Evolutionary conservation across 306 rosid genomes (phyloP).

Genomic region (Medicago lupulina): DNA sequence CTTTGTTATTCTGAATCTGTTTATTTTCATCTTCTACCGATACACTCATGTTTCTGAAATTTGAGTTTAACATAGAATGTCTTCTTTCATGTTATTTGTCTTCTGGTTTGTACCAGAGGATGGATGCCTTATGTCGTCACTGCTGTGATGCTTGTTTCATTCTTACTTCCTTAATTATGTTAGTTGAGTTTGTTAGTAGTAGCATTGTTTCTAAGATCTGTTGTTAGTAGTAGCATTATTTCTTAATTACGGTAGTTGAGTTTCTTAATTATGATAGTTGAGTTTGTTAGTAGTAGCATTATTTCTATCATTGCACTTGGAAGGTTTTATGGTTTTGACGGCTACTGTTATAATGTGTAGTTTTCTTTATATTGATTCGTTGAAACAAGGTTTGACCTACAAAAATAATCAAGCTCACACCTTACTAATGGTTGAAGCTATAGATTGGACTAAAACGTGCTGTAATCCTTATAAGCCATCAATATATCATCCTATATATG

Average conservation of each 20-base stretch:
- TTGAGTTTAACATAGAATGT: no score
- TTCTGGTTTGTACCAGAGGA: neutral
- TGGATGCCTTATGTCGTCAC: slow-evolving; percentile 14
- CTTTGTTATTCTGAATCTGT: neutral
- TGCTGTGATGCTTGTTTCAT: slow-evolving; percentile 36
- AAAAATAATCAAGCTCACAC: no score
- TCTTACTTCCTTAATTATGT: slow-evolving; percentile 22
- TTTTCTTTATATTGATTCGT: slow-evolving; percentile 35
- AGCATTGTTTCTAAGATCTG: slow-evolving; percentile 3
- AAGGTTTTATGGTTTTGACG: slow-evolving; percentile 26
- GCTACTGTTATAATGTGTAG: neutral
- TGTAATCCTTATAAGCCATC: slow-evolving; percentile 19
- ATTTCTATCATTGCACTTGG: slow-evolving; percentile 35
- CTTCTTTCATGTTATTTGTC: no score
- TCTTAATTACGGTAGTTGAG: slow-evolving; percentile 21
- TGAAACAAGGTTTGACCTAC: slow-evolving; percentile 36
- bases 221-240: slow-evolving; percentile 12
- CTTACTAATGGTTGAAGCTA: no score
- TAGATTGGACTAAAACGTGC: neutral
- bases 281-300: slow-evolving; percentile 23
- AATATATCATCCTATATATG: slow-evolving; percentile 7
- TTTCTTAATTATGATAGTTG: slow-evolving; percentile 23
- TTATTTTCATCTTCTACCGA: neutral
- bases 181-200: slow-evolving; percentile 27
- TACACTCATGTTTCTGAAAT: no score